A percentile compares a stretch with the other conserved stretches of the same genome.
These are phyloP conservation scores for Phytophthora macrochlamydospora DNA, from an alignment of 352 stramenopile species.

Conservation along the genomic window DNA sequence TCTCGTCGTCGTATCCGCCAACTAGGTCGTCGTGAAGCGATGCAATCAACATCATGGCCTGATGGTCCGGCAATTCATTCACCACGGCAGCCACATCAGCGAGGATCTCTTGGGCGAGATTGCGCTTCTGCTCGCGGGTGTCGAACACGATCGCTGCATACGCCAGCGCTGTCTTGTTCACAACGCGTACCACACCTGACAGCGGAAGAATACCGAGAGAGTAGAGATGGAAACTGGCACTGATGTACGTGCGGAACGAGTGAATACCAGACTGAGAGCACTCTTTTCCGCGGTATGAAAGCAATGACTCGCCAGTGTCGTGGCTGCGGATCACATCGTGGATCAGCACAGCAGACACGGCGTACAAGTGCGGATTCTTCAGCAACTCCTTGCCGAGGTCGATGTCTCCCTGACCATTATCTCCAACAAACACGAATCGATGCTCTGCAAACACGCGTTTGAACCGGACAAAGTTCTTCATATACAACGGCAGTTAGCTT, in stretches of 20 bases:
- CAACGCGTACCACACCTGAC: slow-evolving; percentile 60
- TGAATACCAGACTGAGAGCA: slow-evolving; percentile 69
- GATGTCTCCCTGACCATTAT: slow-evolving; percentile 86
- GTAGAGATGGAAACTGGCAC: slow-evolving; percentile 66
- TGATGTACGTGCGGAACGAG: slow-evolving; percentile 83
- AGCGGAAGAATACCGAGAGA: slow-evolving; percentile 51
- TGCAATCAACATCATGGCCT: slow-evolving; percentile 51
- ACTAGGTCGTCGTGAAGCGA: slow-evolving; percentile 62
- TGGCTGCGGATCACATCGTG: slow-evolving; percentile 86
- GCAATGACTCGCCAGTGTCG: slow-evolving; percentile 24
- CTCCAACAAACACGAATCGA: slow-evolving; percentile 80
- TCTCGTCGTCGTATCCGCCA: slow-evolving; percentile 26
- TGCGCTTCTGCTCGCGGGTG: slow-evolving; percentile 53
- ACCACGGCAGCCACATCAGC: slow-evolving; percentile 61
- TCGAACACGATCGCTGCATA: slow-evolving; percentile 75
- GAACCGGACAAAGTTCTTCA: slow-evolving; percentile 78
- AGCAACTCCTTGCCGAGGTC: slow-evolving; percentile 78
- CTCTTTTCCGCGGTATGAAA: slow-evolving; percentile 70
- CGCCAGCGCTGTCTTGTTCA: slow-evolving; percentile 58
- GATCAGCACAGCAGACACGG: slow-evolving; percentile 69
- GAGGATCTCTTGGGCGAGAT: slow-evolving; percentile 65
- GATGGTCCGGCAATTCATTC: slow-evolving; percentile 55
- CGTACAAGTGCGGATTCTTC: slow-evolving; percentile 51
- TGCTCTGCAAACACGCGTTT: slow-evolving; percentile 75
- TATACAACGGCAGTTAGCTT: slow-evolving; percentile 4